A percentile compares a stretch with the other conserved stretches of the same genome.
phyloP scores from a whole-genome alignment of 192 early-diverging fungal genomes.

The Coemansia asiatica region DNA sequence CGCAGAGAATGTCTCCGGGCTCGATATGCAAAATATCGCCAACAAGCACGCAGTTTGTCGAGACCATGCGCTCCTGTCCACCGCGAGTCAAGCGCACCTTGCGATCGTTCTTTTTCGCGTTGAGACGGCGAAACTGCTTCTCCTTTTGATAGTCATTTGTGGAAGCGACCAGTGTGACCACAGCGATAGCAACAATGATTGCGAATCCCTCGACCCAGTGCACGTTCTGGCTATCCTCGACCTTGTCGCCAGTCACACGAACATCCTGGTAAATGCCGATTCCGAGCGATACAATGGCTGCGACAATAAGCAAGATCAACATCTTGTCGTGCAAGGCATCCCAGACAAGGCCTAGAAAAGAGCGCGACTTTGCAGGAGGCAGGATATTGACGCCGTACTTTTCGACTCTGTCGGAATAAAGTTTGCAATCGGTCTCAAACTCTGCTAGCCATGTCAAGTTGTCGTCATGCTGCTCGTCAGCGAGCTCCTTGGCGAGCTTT shows the following conservation, averaged over 20 bases:
- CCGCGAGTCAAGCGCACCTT: constrained; percentile 74
- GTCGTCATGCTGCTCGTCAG: constrained; percentile 29
- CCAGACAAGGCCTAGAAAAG: constrained; percentile 76
- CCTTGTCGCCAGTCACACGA: constrained; percentile 41
- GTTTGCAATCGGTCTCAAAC: constrained; percentile 40
- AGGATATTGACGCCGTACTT: constrained; percentile 72
- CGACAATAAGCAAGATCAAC: constrained; percentile 73
- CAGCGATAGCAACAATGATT: constrained; percentile 74
- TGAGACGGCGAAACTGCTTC: constrained; percentile 79
- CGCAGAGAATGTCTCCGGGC: constrained; percentile 90
- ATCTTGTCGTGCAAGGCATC: constrained; percentile 81
- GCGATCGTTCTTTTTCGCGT: constrained; percentile 84
- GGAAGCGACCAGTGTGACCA: constrained; percentile 76
- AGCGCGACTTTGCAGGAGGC: constrained; percentile 67
- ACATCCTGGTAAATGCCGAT: constrained; percentile 84
- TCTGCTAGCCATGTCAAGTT: constrained; percentile 43
- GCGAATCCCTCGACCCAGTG: constrained; percentile 87
- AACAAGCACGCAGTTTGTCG: constrained; percentile 78
- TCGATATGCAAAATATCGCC: constrained; percentile 88
- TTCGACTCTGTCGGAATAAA: constrained; percentile 58
- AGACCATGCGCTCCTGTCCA: constrained; percentile 66
- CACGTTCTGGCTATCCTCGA: constrained; percentile 54
- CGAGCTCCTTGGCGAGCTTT: constrained; percentile 37
- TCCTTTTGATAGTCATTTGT: constrained; percentile 88
- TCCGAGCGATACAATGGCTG: constrained; percentile 75